Conservation (phyloP, 1,284 basidiomycete genomes). For the Microbotryum lychnidis-dioicae region DNA sequence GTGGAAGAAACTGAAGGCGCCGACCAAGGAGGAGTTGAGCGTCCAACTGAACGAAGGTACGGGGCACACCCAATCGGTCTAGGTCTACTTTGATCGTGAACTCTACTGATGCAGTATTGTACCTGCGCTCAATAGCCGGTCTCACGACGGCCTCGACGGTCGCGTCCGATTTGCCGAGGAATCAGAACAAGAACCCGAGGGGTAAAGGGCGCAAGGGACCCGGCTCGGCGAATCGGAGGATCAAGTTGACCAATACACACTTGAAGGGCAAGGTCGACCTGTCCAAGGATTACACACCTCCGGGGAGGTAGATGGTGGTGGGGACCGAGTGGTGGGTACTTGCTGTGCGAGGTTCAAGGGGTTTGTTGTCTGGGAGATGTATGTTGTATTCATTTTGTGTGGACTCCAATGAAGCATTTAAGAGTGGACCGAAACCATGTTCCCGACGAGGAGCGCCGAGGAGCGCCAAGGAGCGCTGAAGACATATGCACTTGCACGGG, state of each 20-base stretch:
- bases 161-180: slow-evolving; percentile 6
- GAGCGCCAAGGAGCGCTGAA: too few species aligned
- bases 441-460: too few species aligned
- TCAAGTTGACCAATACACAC: slow-evolving; percentile 79
- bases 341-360: too few species aligned
- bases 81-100: background rate
- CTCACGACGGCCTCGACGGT: slow-evolving; percentile 23
- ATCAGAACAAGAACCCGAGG: slow-evolving; percentile 55
- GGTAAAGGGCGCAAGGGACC: slow-evolving; percentile 55
- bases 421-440: too few species aligned
- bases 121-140: slow-evolving; percentile 13
- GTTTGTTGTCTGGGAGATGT: too few species aligned
- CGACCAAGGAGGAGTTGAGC: slow-evolving; percentile 64
- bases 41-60: slow-evolving; percentile 62
- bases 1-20: slow-evolving; percentile 75
- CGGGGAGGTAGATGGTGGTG: background rate
- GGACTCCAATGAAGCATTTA: too few species aligned
- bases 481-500: too few species aligned
- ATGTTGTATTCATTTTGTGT: too few species aligned
- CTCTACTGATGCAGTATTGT: background rate
- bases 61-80: slow-evolving; percentile 18
- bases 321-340: too few species aligned
- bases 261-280: slow-evolving; percentile 65
- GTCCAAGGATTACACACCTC: slow-evolving; percentile 49
- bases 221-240: slow-evolving; percentile 61